Base-by-base conservation (phyloP, 2,329 filamentous ascomycete species). In the Arthrobotrys pseudoclavata region DNA sequence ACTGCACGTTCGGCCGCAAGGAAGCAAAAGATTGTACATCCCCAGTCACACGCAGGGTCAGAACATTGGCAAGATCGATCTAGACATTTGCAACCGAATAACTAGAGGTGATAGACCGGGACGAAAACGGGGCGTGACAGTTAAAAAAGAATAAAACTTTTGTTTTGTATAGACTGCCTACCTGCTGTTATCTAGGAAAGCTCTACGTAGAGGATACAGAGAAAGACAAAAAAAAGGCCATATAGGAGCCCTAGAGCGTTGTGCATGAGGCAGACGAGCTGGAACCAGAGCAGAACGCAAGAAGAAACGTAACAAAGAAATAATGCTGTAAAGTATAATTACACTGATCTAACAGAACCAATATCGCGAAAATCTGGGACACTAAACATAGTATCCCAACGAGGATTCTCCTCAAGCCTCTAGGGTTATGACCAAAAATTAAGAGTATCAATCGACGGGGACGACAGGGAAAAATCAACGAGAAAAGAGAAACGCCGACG, bases 201-300 rank as follows among this genome's bases (percentile, higher is more conserved):
- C 9, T 42, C 55, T 63, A 63, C 60, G 42, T 47, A 63, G 60
- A 48, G 48, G 40, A 63, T 63, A 63, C 60, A 63, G 6, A n/a
- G 29, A 48, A 47, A 2, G 13, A 48, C 37, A 31, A 47, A 47
- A n/a, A 4, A 24, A 48, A 20, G 13, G 15, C 20, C 15, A 63
- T 63, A 18, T 24, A 34, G 20, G 22, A 20, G 37, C 37, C n/a
- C 29, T 20, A 45, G 12, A 45, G 22, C 0, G 13, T 7, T 5
- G 40, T 15, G 24, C 40, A 48, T 31, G 10, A 22, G 9, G 37
- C 15, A 42, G 20, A 48, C 60, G 40, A 63, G 45, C 13, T n/a
- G 40, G 3, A 63, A 24, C 13, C 10, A 24, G 3, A n/a, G 60
- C 7, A 34, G 60, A 62, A 47, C 1, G 12, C 2, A 18, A 34